Conservation (phyloP, 495 filamentous ascomycete species). For the Aspergillus heteromorphus region DNA sequence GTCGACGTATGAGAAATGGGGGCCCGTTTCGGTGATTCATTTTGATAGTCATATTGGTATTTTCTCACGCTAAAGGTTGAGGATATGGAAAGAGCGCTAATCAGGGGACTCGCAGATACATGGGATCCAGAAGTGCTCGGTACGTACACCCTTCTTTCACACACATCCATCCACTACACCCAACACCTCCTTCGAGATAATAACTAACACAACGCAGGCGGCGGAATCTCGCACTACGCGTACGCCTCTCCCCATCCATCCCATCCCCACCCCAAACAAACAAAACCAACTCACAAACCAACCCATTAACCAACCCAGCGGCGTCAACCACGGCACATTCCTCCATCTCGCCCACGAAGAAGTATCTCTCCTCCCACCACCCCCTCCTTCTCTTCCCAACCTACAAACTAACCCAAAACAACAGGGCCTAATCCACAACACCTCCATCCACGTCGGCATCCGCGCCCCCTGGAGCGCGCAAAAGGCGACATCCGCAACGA, state of each 20-base stretch:
- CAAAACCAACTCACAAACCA: too few relatives aligned
- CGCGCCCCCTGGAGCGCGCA: conserved; percentile 36
- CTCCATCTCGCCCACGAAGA: conserved; percentile 50
- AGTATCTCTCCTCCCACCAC: conserved; percentile 5
- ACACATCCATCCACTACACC: too few relatives aligned
- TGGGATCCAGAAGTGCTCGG: conserved; percentile 46
- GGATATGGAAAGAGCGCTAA: not conserved
- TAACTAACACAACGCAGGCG: conserved; percentile 12
- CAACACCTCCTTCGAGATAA: not conserved
- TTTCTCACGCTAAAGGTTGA: not conserved
- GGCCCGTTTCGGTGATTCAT: conserved; percentile 47
- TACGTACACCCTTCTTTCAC: not conserved
- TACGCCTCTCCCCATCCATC: conserved; percentile 15
- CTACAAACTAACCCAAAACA: not conserved
- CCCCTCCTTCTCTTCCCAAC: not conserved
- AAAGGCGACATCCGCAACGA: conserved; percentile 46
- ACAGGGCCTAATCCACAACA: conserved; percentile 40
- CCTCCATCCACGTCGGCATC: conserved; percentile 47
- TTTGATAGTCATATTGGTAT: conserved; percentile 46
- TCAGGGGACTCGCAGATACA: conserved; percentile 28
- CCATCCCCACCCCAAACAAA: not conserved
- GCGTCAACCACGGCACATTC: conserved; percentile 50
- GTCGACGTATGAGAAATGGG: conserved; percentile 39
- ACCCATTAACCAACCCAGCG: conserved; percentile 22
- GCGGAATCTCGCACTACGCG: conserved; percentile 47